Percentiles rank a stretch among this genome's conserved stretches.
Evolutionary conservation across 805 yeast genomes (phyloP).

Genomic region (Candida insectorum): DNA sequence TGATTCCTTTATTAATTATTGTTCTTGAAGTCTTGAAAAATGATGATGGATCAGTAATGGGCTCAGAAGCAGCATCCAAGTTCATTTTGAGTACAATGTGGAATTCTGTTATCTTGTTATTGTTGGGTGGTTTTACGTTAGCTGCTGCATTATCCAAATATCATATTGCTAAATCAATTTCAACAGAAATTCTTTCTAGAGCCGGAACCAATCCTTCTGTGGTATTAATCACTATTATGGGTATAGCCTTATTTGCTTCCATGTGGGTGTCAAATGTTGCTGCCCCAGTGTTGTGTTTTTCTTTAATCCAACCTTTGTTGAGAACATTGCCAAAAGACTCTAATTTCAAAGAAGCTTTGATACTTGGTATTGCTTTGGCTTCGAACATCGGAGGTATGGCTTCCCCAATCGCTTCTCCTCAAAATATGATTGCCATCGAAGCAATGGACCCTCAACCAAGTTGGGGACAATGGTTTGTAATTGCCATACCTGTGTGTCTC

Average conservation of each 20-base stretch:
- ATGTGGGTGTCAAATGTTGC: slow-evolving; percentile 62
- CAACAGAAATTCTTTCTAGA: slow-evolving; percentile 45
- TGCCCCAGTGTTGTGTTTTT: slow-evolving; percentile 52
- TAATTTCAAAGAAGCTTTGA: slow-evolving; percentile 37
- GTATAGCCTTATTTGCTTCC: slow-evolving; percentile 48
- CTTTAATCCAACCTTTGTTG: slow-evolving; percentile 47
- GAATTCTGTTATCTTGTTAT: slow-evolving; percentile 49
- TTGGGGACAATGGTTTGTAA: slow-evolving; percentile 57
- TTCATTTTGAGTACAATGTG: slow-evolving; percentile 50
- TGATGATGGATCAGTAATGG: slow-evolving; percentile 44
- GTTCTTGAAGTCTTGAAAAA: slow-evolving; percentile 65
- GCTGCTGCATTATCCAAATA: slow-evolving; percentile 56
- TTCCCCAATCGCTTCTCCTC: slow-evolving; percentile 54
- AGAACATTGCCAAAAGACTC: slow-evolving; percentile 43
- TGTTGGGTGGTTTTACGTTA: slow-evolving; percentile 53
- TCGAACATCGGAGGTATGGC: slow-evolving; percentile 56
- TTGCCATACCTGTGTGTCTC: slow-evolving; percentile 46
- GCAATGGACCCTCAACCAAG: slow-evolving; percentile 50
- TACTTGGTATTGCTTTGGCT: slow-evolving; percentile 48
- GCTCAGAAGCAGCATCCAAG: slow-evolving; percentile 38
- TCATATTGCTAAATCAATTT: slow-evolving; percentile 47
- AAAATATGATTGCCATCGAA: slow-evolving; percentile 52
- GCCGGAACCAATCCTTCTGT: slow-evolving; percentile 52
- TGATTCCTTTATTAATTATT: slow-evolving; percentile 81
- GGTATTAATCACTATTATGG: slow-evolving; percentile 48